These are phyloP conservation scores for Didymella segeticola DNA, from an alignment of 2,329 filamentous ascomycete genomes.

Conservation along the genomic window DNA sequence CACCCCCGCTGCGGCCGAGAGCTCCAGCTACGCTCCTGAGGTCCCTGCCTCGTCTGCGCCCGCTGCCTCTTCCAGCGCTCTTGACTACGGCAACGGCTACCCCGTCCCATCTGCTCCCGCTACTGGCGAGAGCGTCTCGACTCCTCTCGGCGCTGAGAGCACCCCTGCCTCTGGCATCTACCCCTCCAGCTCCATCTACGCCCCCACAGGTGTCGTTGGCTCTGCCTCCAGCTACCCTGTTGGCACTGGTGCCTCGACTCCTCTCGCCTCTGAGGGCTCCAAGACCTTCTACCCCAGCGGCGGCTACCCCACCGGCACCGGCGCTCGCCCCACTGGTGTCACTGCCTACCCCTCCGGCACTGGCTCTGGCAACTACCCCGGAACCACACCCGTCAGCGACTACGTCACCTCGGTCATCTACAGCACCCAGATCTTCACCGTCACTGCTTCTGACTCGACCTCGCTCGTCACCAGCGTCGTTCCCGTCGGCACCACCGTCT, in stretches of 20 bases:
- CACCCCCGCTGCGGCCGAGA: not conserved
- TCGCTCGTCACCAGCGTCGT: slow-evolving; percentile 50
- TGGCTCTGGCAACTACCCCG: slow-evolving; percentile 31
- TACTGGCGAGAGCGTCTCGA: slow-evolving; percentile 11
- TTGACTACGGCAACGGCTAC: slow-evolving; percentile 13
- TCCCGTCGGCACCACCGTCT: slow-evolving; percentile 53
- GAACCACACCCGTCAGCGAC: slow-evolving; percentile 51
- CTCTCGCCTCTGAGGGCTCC: slow-evolving; percentile 13
- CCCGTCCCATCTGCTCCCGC: slow-evolving; percentile 8
- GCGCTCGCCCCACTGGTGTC: slow-evolving; percentile 48
- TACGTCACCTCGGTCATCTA: slow-evolving; percentile 52
- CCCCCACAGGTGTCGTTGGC: slow-evolving; percentile 9
- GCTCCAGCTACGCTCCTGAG: not conserved
- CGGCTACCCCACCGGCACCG: slow-evolving; percentile 33
- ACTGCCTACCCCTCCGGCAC: slow-evolving; percentile 13
- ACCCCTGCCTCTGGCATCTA: slow-evolving; percentile 25
- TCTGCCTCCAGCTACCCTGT: slow-evolving; percentile 8
- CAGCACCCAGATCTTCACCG: slow-evolving; percentile 52
- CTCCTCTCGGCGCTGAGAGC: slow-evolving; percentile 21
- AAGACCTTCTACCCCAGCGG: slow-evolving; percentile 20
- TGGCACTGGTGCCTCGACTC: slow-evolving; percentile 7
- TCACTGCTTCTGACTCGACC: slow-evolving; percentile 45
- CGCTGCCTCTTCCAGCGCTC: slow-evolving; percentile 6
- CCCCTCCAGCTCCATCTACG: slow-evolving; percentile 11
- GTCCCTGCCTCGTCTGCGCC: slow-evolving; percentile 7